phyloP scores from a whole-genome alignment of 257 asterid genomes.

The Penstemon barbatus region DNA sequence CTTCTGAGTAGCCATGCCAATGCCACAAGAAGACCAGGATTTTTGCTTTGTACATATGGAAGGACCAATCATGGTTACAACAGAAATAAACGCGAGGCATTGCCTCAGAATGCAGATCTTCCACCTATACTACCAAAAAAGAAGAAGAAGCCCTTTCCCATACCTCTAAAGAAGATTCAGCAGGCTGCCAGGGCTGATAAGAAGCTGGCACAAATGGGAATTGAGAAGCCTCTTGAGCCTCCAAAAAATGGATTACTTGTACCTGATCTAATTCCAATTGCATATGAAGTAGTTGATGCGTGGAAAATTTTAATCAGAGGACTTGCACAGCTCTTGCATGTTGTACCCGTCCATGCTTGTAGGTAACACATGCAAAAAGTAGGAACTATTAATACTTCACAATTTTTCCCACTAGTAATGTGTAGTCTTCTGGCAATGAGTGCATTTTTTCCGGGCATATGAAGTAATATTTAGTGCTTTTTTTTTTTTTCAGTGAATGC shows the following conservation, averaged over 20 bases:
- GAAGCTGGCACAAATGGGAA: conserved; percentile 82
- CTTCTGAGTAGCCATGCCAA: conserved; percentile 23
- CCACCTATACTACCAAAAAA: conserved; percentile 72
- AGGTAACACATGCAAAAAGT: conserved; percentile 49
- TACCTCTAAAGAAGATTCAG: conserved; percentile 72
- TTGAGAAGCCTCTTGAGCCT: conserved; percentile 86
- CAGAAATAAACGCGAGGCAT: conserved; percentile 40
- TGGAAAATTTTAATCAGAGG: conserved; percentile 85
- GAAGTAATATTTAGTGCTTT: conserved; percentile 21
- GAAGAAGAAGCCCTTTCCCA: conserved; percentile 87
- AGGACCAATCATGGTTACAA: conserved; percentile 39
- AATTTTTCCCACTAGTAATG: neutral
- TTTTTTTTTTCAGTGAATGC: conserved; percentile 66
- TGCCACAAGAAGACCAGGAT: conserved; percentile 38
- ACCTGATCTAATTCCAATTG: conserved; percentile 67
- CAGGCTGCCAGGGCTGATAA: conserved; percentile 76
- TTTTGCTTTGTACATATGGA: conserved; percentile 38
- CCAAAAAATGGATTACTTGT: conserved; percentile 79
- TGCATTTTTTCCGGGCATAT: conserved; percentile 9
- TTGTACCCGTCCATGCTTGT: conserved; percentile 84
- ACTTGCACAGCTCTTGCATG: conserved; percentile 66
- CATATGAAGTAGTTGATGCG: conserved; percentile 68
- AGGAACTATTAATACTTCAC: neutral
- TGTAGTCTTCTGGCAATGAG: neutral
- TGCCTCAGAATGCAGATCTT: conserved; percentile 75